A percentile compares a stretch with the other conserved stretches of the same genome.
Evolutionary conservation across 2,329 filamentous ascomycete genomes (phyloP).

Genomic region (Trichoderma hamatum): DNA sequence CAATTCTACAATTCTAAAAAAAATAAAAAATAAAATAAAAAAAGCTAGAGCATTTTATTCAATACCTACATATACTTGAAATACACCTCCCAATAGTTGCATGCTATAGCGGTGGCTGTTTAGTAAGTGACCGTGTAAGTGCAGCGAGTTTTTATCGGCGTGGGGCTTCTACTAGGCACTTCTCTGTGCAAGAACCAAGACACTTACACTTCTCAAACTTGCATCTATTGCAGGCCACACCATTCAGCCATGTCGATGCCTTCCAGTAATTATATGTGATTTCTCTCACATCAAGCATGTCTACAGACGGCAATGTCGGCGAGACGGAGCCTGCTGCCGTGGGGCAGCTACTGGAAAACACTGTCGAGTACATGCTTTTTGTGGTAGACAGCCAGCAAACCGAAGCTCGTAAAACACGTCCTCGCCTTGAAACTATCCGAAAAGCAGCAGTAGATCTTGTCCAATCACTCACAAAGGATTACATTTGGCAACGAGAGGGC

Average conservation of each 20-base stretch:
- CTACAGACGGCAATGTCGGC: neutral
- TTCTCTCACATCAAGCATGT: neutral
- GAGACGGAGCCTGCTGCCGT: neutral
- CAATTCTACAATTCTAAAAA: too few relatives aligned
- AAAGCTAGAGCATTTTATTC: neutral
- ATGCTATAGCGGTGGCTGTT: neutral
- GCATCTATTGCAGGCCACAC: neutral
- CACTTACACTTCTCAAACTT: neutral
- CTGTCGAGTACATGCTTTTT: slow-evolving; percentile 82
- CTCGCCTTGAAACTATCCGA: slow-evolving; percentile 71
- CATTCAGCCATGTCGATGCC: neutral
- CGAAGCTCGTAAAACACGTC: slow-evolving; percentile 59
- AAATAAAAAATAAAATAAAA: too few relatives aligned
- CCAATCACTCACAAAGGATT: slow-evolving; percentile 71
- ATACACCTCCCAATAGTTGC: neutral
- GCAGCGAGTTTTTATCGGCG: neutral
- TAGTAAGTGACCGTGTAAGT: neutral
- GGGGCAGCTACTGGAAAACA: slow-evolving; percentile 70
- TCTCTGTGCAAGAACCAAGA: neutral
- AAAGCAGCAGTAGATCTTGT: slow-evolving; percentile 67
- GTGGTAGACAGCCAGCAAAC: slow-evolving; percentile 59
- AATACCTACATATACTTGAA: neutral
- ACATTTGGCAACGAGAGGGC: slow-evolving; percentile 91
- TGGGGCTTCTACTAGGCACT: slow-evolving; percentile 2
- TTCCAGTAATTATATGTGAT: too few relatives aligned